A percentile compares a stretch with the other conserved stretches of the same genome.
These are phyloP conservation scores for Puccinia polysora DNA, from an alignment of 1,284 basidiomycete genomes.

Conservation along the genomic window DNA sequence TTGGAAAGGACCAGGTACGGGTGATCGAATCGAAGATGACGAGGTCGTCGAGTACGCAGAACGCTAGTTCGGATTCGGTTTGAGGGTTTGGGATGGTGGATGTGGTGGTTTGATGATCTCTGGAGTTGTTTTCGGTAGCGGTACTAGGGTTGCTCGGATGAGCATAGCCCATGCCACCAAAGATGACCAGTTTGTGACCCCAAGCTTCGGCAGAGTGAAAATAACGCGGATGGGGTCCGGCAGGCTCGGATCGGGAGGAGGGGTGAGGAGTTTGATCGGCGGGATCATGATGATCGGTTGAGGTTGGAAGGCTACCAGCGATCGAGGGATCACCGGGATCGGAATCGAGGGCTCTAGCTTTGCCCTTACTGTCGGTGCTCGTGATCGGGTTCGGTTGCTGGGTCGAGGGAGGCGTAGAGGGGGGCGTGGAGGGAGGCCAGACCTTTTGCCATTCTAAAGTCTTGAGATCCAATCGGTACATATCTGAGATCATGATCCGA, in stretches of 20 bases:
- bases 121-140: constrained; percentile 54
- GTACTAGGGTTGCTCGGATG: no score
- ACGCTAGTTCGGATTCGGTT: constrained; percentile 31
- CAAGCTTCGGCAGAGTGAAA: constrained; percentile 87
- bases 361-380: constrained; percentile 8
- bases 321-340: constrained; percentile 47
- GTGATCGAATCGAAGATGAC: constrained; percentile 46
- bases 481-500: constrained; percentile 77
- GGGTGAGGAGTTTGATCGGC: constrained; percentile 60
- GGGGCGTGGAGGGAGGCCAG: constrained; percentile 52
- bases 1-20: constrained; percentile 44
- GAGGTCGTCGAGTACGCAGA: constrained; percentile 46
- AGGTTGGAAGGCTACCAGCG: not conserved
- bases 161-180: constrained; percentile 86
- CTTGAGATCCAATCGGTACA: constrained; percentile 77
- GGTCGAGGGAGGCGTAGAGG: not conserved
- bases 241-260: constrained; percentile 56
- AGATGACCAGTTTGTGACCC: constrained; percentile 77
- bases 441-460: constrained; percentile 72
- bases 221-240: constrained; percentile 63
- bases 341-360: not conserved
- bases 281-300: constrained; percentile 27
- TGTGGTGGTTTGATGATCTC: constrained; percentile 43
- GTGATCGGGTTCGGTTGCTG: not conserved
- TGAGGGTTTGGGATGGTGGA: constrained; percentile 41